Evolutionary conservation across 1,284 basidiomycete species (phyloP).

Genomic region (Sphaerobolus stellatus): DNA sequence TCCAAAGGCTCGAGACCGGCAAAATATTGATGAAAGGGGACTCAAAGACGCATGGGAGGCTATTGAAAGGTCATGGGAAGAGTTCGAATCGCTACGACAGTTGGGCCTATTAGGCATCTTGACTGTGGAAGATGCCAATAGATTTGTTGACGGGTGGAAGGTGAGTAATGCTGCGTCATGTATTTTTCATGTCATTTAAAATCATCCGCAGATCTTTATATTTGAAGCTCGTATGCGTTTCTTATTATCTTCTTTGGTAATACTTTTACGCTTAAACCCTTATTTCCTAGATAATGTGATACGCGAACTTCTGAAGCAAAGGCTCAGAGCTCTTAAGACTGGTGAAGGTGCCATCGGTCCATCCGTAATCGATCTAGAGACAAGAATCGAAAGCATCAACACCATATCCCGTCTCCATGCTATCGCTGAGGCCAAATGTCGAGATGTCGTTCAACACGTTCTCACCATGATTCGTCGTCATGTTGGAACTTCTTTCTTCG

Average conservation of each 20-base stretch:
- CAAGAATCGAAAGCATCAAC: constrained; percentile 21
- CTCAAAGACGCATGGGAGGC: constrained; percentile 76
- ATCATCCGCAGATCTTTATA: constrained; percentile 61
- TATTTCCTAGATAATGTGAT: constrained; percentile 57
- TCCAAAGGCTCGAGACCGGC: constrained; percentile 59
- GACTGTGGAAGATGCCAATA: constrained; percentile 58
- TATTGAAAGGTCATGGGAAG: constrained; percentile 79
- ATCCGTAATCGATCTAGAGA: constrained; percentile 20
- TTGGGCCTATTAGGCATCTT: constrained; percentile 39
- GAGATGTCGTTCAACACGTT: constrained; percentile 55
- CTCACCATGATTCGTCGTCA: constrained; percentile 62
- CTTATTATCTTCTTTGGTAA: not conserved
- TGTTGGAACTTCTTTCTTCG: constrained; percentile 61
- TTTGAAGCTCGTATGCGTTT: constrained; percentile 71
- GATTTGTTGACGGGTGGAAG: constrained; percentile 69
- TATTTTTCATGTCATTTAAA: not conserved
- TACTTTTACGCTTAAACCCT: constrained; percentile 2
- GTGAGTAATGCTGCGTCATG: constrained; percentile 36
- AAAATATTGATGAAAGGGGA: constrained; percentile 56
- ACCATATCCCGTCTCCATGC: constrained; percentile 44
- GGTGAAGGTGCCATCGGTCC: constrained; percentile 21
- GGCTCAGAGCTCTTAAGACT: constrained; percentile 35
- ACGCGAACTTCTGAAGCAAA: constrained; percentile 61
- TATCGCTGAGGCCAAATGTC: constrained; percentile 55
- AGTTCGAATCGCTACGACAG: constrained; percentile 65